Evolutionary conservation across 768 basidiomycete genomes (phyloP), one percentile per base, ranked within the genome.

Genomic region (Hygrocybe punicea): DNA sequence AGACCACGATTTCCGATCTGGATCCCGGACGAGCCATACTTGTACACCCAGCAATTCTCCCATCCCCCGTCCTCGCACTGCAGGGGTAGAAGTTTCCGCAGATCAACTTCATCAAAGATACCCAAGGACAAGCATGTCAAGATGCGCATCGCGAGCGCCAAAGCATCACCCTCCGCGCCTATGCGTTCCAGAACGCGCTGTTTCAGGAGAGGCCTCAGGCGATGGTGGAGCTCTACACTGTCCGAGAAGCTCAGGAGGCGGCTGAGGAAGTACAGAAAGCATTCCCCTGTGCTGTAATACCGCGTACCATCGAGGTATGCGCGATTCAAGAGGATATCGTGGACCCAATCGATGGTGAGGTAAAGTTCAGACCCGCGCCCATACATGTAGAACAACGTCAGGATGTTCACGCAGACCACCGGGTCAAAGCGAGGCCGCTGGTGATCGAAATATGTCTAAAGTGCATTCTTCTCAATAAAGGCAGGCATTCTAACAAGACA

Each of bases 191-290:
- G 71, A 86, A 84, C 14, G 87, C 88, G 2, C 91, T 98, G 73
- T 92, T 93, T 64, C 80, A 89, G 61, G 86, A 93, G 46, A 94
- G 83, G 1, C 61, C 98, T 35, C 71, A 93, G 60, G 76, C 78
- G 59, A 85, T 87, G 14, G 69, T 80, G 58, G 90, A 95, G 72
- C 1, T 71, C 71, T 4, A 64, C 51, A 61, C 78, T 72, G 36
- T 57, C 61, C 10, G 72, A 65, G 42, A 58, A 65, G 19, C 67
- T 63, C 19, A 83, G 69, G 9, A 84, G 73, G 11, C 82, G 76
- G 57, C 71, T 68, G 53, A 79, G 60, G 68, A 81, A 82, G 66
- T 71, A 83, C 21, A 84, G 73, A 64, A 83, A 84, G 53, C 74
- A 76, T 63, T 83, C 80, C 0, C 81, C 66, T 0, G 76, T 77